Base-by-base conservation (phyloP, 148 eudicot species). In the Silene uniflora region DNA sequence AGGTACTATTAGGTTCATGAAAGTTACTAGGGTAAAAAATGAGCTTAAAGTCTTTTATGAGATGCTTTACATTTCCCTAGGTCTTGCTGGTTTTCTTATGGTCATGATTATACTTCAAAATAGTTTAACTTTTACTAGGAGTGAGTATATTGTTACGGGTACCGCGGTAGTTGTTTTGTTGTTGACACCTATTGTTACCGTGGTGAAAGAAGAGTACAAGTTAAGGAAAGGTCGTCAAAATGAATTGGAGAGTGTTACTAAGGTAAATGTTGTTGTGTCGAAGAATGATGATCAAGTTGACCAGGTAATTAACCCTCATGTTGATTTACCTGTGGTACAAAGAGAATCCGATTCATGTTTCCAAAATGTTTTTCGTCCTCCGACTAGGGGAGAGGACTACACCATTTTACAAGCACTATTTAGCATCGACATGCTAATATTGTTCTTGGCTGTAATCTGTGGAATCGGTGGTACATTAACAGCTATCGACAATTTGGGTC, bases 401-500 rank as follows among this genome's bases (percentile, higher is more conserved):
- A 82, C 83, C 18, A 85, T 85, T 16, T 67, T 85, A 7, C 85
- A 85, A 49, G 87, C 87, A 8, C 64, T 85, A 10, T 85, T 85
- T 21, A 85, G 87, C 55, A 54, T 85, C 1, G 87, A 85, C 77
- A 85, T 85, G 85, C 27, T 85, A 12, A 74, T 82, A 14, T 39
- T 82, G 16, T 85, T 85, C 44, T 10, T 85, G 13, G 71, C 87
- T 0, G 65, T 71, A 1, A 79, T 82, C 10, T 82, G 85, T 65
- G 87, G 85, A 5, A 42, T 77, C 1, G 87, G 87, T 0, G 85
- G 87, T 0, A 85, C 87, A 5, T 61, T 85, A 10, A 85, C 87
- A 0, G 85, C 85, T 7, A 85, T 85, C 21, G 87, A 85, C 74
- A 85, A 85, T 63, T 46, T 85, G 21, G 87, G 87, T 22, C 87